Conservation (phyloP, 805 yeast species). For the Ogataea haglerorum region DNA sequence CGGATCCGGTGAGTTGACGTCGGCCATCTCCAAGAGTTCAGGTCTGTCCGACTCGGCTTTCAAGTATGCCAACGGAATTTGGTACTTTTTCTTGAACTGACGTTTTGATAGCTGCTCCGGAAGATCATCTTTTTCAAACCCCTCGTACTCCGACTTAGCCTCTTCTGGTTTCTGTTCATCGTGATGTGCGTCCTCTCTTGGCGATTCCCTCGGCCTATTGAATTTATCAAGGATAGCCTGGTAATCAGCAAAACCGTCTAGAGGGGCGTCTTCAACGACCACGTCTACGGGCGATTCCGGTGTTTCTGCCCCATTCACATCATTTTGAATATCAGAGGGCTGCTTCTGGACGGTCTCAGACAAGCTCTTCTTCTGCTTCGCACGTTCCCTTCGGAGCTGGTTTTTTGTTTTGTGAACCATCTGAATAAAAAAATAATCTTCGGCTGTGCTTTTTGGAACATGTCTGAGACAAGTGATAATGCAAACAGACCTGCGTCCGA, state of each 20-base stretch:
- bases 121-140: constrained; percentile 24
- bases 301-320: background rate
- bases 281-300: constrained; percentile 5
- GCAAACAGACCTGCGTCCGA: constrained; percentile 1
- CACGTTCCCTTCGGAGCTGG: constrained; percentile 50
- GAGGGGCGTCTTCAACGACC: constrained; percentile 13
- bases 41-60: constrained; percentile 63
- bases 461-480: constrained; percentile 7
- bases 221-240: constrained; percentile 24
- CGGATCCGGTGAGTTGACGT: constrained; percentile 83
- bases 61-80: constrained; percentile 63
- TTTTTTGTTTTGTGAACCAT: constrained; percentile 44
- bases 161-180: constrained; percentile 1
- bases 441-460: constrained; percentile 1
- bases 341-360: background rate
- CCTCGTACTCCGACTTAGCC: constrained; percentile 15
- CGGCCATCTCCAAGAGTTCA: constrained; percentile 80
- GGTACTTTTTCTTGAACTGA: constrained; percentile 48
- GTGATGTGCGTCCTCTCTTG: background rate
- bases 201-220: constrained; percentile 1
- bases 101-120: constrained; percentile 39
- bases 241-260: constrained; percentile 11
- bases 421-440: constrained; percentile 6
- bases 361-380: constrained; percentile 30
- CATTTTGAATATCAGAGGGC: background rate